A percentile compares a stretch with the other conserved stretches of the same genome.
phyloP scores from a whole-genome alignment of 2,329 filamentous ascomycete species.

The Paracorniculantispora psalliotae region DNA sequence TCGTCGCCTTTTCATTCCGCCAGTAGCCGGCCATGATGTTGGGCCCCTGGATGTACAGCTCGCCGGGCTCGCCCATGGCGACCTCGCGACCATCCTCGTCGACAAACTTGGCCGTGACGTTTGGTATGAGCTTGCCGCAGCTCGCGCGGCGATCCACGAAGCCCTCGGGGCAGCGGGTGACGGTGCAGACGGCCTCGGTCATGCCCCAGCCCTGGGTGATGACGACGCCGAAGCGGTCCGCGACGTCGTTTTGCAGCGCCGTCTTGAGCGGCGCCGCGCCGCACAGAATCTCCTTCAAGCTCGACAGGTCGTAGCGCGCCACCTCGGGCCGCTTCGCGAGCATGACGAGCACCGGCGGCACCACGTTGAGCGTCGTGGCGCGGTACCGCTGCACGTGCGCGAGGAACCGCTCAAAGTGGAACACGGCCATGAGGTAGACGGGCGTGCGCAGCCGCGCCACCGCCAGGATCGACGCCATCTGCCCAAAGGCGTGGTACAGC shows the following conservation, averaged over 20 bases:
- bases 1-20: slow-evolving; percentile 50
- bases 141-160: slow-evolving; percentile 34
- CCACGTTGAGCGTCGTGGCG: slow-evolving; percentile 49
- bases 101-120: slow-evolving; percentile 48
- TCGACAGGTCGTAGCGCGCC: slow-evolving; percentile 47
- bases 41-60: slow-evolving; percentile 50
- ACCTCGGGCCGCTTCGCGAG: slow-evolving; percentile 54
- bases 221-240: slow-evolving; percentile 34
- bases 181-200: slow-evolving; percentile 48
- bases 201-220: slow-evolving; percentile 56
- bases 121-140: slow-evolving; percentile 50
- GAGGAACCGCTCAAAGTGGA: slow-evolving; percentile 50
- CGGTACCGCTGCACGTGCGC: slow-evolving; percentile 43
- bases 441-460: slow-evolving; percentile 39
- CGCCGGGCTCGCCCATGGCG: slow-evolving; percentile 41
- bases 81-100: slow-evolving; percentile 50
- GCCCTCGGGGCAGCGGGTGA: slow-evolving; percentile 35
- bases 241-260: slow-evolving; percentile 41
- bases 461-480: slow-evolving; percentile 47
- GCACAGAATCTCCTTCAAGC: slow-evolving; percentile 40
- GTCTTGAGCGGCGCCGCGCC: slow-evolving; percentile 49
- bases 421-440: slow-evolving; percentile 54
- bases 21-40: slow-evolving; percentile 57
- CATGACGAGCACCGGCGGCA: slow-evolving; percentile 55
- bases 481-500: slow-evolving; percentile 58